A percentile compares a stretch with the other conserved stretches of the same genome.
Evolutionary conservation across 768 basidiomycete species (phyloP).

Genomic region (Cyclocybe cylindracea): DNA sequence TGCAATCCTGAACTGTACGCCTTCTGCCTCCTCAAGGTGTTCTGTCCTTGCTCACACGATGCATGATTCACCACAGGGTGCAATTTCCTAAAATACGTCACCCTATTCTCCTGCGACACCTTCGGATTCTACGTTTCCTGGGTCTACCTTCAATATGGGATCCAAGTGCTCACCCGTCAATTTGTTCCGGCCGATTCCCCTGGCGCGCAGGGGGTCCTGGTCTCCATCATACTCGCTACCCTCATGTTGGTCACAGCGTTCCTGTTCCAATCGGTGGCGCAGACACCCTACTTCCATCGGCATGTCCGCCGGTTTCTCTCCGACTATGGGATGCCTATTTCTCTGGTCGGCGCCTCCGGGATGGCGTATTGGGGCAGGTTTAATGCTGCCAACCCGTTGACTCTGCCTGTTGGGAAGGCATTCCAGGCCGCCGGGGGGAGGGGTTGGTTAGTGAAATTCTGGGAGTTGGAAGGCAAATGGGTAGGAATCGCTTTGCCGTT

Average conservation of each 20-base stretch:
- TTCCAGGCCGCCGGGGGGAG: slow-evolving; percentile 74
- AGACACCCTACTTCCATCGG: slow-evolving; percentile 68
- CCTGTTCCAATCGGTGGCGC: slow-evolving; percentile 68
- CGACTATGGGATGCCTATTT: slow-evolving; percentile 92
- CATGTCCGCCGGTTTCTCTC: slow-evolving; percentile 74
- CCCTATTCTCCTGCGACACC: slow-evolving; percentile 87
- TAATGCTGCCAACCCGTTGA: slow-evolving; percentile 56
- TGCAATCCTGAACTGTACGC: slow-evolving; percentile 73
- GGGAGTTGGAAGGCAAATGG: slow-evolving; percentile 88
- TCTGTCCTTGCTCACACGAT: neutral
- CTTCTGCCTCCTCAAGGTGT: neutral
- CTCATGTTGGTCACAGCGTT: slow-evolving; percentile 77
- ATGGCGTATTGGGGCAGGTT: slow-evolving; percentile 90
- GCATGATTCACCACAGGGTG: slow-evolving; percentile 50
- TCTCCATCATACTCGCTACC: slow-evolving; percentile 72
- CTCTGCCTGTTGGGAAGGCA: slow-evolving; percentile 66
- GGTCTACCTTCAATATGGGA: slow-evolving; percentile 88
- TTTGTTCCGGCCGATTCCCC: slow-evolving; percentile 38
- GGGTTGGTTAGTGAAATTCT: slow-evolving; percentile 85
- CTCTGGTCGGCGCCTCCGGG: slow-evolving; percentile 71
- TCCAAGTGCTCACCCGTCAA: slow-evolving; percentile 81
- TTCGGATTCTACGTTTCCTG: slow-evolving; percentile 93
- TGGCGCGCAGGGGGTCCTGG: slow-evolving; percentile 50
- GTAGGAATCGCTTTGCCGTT: slow-evolving; percentile 89
- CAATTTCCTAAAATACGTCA: slow-evolving; percentile 84